Base-by-base conservation (phyloP, 2,329 filamentous ascomycete genomes). In the Blastomyces emzantsi region DNA sequence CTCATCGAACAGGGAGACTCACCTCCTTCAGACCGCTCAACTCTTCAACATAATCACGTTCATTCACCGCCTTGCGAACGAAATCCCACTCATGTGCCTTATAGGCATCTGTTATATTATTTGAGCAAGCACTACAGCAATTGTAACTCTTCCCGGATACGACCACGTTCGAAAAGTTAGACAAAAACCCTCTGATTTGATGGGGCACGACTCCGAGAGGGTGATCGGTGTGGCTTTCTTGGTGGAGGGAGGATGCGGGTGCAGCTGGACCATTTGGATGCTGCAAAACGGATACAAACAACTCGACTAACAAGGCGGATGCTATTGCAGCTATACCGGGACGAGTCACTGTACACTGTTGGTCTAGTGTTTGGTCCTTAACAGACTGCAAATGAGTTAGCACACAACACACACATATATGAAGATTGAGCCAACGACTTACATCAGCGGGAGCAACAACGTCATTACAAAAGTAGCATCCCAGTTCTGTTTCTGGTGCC, bases 381-480 rank as follows among this genome's bases (percentile, higher is more conserved):
- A 96, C 84, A 2, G 92, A 96, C 90, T 96, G 71, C 59, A 65
- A 36, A n/a, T 47, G 54, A 45, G 64, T 69, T 63, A 70, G 66
- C 58, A 36, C 17, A 60, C 36, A 63, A 54, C 15, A 61, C 64
- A 61, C 64, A 65, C 75, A 64, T 74, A 68, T 65, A 67, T 61
- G 47, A 52, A 65, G 25, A 47, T 43, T 52, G 17, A 49, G 62
- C 55, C 22, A 36, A 43, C 52, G 45, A 83, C 88, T 85, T 79
- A 96, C 92, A 78, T 97, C 91, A 66, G 88, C 88, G 28, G 94
- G 94, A 7, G 93, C 90, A 60, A 97, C 93, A 33, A 99, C 93
- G 74, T 99, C 94, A 71, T 96, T 97, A 78, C 94, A 99, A 76
- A 97, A 99, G 75, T 99, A 99, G 77, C 94, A 99, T 11, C 94